Evolutionary conservation across 2,329 filamentous ascomycete genomes (phyloP), one percentile per base, ranked within the genome.

Genomic region (Hirsutella rhossiliensis): DNA sequence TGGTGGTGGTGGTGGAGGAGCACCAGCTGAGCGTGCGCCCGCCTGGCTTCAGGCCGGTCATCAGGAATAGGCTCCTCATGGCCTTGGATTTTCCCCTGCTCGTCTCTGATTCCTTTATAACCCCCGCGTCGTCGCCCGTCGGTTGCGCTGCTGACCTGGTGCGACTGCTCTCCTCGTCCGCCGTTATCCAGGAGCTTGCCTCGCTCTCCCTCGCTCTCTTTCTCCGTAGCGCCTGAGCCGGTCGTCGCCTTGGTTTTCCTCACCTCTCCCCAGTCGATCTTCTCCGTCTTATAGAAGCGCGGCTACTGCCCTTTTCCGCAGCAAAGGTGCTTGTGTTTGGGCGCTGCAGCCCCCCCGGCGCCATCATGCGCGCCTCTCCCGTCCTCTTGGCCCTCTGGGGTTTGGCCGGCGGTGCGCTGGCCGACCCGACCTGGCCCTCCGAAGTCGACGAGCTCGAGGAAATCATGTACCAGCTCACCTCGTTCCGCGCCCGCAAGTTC

Each of bases 361-460:
- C n/a, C 27, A 38, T 29, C 23, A 57, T 58, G 56, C 51, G 50
- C 32, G 44, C 46, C 18, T 41, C 48, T 18, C 23, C 46, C 11
- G 29, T 58, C 27, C 48, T 66, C 40, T 48, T 66, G 43, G 58
- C 55, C 48, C 50, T 68, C 45, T 51, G 67, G 39, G 63, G 59
- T 47, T 56, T 70, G 44, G 60, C 58, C 40, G 49, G 58, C 46
- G 43, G 41, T 17, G 55, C 55, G 41, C 48, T 50, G 40, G 69
- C 74, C 20, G 69, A 73, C 49, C 73, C 72, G 29, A 81, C 76
- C 52, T 82, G 78, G 78, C 78, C 78, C 2, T 70, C 74, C 2
- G 53, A 66, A 12, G 68, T 68, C 17, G 78, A 82, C 52, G 76
- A 81, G 55, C 61, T 82, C 46, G 78, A 82, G 58, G 77, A 80